phyloP scores from a whole-genome alignment of 139 green algal species.

The Chlamydomonas schloesseri region DNA sequence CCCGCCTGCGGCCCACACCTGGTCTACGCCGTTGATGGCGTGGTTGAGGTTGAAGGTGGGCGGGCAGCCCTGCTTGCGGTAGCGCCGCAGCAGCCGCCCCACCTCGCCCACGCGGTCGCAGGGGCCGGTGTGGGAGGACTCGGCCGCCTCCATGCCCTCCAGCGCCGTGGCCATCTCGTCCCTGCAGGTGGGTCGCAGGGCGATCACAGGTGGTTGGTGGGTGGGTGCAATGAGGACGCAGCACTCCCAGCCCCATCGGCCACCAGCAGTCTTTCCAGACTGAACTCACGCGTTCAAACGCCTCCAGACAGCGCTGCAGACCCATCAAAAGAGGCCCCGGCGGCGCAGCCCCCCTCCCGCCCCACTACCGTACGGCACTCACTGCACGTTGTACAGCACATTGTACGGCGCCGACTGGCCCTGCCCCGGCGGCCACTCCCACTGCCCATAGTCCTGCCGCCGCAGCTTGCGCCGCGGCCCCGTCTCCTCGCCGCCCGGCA shows the following conservation, averaged over 20 bases:
- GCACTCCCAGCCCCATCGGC: not conserved
- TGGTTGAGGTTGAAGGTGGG: slow-evolving; percentile 46
- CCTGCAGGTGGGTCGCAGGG: not conserved
- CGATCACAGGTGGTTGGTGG: not conserved
- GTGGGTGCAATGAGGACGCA: no score
- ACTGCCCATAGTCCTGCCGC: slow-evolving; percentile 6
- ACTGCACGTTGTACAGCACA: slow-evolving; percentile 18
- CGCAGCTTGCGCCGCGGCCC: slow-evolving; percentile 16
- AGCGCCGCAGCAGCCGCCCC: slow-evolving; percentile 47
- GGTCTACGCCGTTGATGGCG: slow-evolving; percentile 41
- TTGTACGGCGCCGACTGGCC: not conserved
- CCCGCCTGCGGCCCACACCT: slow-evolving; percentile 11
- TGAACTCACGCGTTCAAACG: no score
- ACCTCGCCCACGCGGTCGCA: slow-evolving; percentile 49
- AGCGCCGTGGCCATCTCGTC: not conserved
- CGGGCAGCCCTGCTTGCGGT: slow-evolving; percentile 26
- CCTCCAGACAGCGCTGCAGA: no score
- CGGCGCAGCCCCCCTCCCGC: no score
- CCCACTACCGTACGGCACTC: not conserved
- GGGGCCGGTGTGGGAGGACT: slow-evolving; percentile 18
- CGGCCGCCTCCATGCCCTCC: not conserved
- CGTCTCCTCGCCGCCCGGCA: not conserved
- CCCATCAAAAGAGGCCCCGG: no score
- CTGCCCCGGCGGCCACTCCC: slow-evolving; percentile 38
- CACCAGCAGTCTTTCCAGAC: no score